phyloP scores from a whole-genome alignment of 768 basidiomycete species.

The Suillus bovinus region DNA sequence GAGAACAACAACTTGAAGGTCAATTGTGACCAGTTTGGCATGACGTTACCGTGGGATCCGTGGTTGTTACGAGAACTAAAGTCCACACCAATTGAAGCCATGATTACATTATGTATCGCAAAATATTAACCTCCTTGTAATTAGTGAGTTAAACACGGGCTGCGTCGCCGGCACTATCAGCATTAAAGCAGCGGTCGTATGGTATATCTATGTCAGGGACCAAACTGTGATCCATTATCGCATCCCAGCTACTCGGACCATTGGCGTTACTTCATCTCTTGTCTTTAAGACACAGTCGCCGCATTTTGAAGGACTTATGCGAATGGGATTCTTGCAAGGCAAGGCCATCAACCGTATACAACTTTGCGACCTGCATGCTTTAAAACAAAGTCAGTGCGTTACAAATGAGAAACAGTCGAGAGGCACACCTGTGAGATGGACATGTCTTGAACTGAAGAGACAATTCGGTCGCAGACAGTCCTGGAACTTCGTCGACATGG shows the following conservation, averaged over 20 bases:
- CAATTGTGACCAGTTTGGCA: neutral
- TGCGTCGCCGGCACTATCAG: constrained; percentile 27
- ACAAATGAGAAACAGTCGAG: neutral
- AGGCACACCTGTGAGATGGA: constrained; percentile 51
- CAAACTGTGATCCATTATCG: neutral
- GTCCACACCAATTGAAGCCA: neutral
- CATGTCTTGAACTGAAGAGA: constrained; percentile 69
- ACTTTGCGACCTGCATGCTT: constrained; percentile 54
- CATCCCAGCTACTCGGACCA: constrained; percentile 8
- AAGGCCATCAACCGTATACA: constrained; percentile 68
- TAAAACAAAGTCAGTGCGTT: neutral
- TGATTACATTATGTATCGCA: neutral
- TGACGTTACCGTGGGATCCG: neutral
- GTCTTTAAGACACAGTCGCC: constrained; percentile 34
- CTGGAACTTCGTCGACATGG: constrained; percentile 67
- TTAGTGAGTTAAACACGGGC: neutral
- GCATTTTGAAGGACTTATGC: constrained; percentile 58
- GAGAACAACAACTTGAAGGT: constrained; percentile 1
- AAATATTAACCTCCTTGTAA: neutral
- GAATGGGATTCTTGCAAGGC: constrained; percentile 70
- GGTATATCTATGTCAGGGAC: constrained; percentile 7
- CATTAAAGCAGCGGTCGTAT: constrained; percentile 1
- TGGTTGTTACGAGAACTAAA: neutral
- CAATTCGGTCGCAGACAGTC: constrained; percentile 68
- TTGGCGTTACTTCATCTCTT: constrained; percentile 20